Evolutionary conservation across 2,329 filamentous ascomycete genomes (phyloP).

Genomic region (Cryoendolithus antarcticus): DNA sequence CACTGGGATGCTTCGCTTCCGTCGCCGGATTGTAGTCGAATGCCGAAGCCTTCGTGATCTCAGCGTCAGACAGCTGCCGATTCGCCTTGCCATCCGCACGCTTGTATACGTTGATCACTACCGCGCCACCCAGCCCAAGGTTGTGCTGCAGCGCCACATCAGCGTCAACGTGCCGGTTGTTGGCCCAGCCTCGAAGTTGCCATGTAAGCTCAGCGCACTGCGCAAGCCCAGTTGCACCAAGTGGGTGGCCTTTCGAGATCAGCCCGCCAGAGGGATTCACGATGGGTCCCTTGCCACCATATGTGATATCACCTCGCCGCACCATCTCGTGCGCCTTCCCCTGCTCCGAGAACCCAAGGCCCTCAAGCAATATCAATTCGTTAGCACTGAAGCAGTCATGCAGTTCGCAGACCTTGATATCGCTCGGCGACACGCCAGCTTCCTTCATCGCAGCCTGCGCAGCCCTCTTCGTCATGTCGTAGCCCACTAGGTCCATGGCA

Average conservation of each 20-base stretch:
- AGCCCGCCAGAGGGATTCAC: conserved; percentile 87
- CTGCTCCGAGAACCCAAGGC: conserved; percentile 59
- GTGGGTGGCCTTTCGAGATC: conserved; percentile 88
- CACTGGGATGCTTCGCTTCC: conserved; percentile 76
- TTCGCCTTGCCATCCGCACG: conserved; percentile 63
- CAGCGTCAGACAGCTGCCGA: conserved; percentile 45
- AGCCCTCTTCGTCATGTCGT: conserved; percentile 67
- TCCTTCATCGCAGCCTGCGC: conserved; percentile 57
- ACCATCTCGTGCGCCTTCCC: conserved; percentile 91
- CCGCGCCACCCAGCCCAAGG: conserved; percentile 78
- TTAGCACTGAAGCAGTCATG: conserved; percentile 97
- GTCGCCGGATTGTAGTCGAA: conserved; percentile 91
- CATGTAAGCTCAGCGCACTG: conserved; percentile 90
- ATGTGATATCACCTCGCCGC: conserved; percentile 76
- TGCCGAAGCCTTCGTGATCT: conserved; percentile 52
- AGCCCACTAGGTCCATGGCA: conserved; percentile 80
- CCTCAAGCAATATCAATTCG: conserved; percentile 83
- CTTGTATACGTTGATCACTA: conserved; percentile 79
- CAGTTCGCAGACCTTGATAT: conserved; percentile 76
- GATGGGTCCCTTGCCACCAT: conserved; percentile 61
- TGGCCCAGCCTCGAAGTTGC: conserved; percentile 82
- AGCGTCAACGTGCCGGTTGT: conserved; percentile 66
- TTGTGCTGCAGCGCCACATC: conserved; percentile 79
- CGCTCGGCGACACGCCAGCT: conserved; percentile 51
- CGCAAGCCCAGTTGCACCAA: conserved; percentile 80